phyloP scores from a whole-genome alignment of 495 filamentous ascomycete species.

The Tuber melanosporum region DNA sequence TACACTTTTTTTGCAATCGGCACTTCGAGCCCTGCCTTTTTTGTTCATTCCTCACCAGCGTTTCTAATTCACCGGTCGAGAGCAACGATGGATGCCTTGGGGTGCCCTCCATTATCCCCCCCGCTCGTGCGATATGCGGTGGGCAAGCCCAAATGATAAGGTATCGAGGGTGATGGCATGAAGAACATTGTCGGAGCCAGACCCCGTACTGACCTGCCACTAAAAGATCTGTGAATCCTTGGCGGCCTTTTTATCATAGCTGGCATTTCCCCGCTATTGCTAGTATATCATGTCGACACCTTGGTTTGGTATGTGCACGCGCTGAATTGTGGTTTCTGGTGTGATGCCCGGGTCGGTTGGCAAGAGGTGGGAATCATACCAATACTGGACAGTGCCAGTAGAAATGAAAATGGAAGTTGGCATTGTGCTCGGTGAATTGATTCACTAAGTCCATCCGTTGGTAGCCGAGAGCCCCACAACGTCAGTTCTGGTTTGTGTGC shows the following conservation, averaged over 20 bases:
- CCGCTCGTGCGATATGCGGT: neutral
- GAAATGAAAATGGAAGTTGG: no score
- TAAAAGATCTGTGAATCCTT: neutral
- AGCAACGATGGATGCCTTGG: neutral
- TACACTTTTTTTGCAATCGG: neutral
- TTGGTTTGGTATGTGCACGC: no score
- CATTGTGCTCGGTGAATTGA: neutral
- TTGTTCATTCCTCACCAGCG: neutral
- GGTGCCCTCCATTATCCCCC: neutral
- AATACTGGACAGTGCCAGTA: no score
- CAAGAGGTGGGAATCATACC: neutral
- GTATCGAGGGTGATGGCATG: neutral
- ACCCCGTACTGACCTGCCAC: neutral
- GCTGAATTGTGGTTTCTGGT: neutral
- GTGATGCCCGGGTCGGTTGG: neutral
- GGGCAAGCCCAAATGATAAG: neutral
- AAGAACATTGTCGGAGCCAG: neutral
- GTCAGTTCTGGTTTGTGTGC: neutral
- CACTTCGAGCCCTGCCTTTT: neutral
- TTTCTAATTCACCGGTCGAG: neutral
- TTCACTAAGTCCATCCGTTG: neutral
- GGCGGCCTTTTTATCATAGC: neutral
- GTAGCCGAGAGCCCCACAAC: neutral
- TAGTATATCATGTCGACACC: neutral
- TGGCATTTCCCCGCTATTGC: neutral